Conservation (phyloP, 1,284 basidiomycete species). For the Trichosporon ovoides region DNA sequence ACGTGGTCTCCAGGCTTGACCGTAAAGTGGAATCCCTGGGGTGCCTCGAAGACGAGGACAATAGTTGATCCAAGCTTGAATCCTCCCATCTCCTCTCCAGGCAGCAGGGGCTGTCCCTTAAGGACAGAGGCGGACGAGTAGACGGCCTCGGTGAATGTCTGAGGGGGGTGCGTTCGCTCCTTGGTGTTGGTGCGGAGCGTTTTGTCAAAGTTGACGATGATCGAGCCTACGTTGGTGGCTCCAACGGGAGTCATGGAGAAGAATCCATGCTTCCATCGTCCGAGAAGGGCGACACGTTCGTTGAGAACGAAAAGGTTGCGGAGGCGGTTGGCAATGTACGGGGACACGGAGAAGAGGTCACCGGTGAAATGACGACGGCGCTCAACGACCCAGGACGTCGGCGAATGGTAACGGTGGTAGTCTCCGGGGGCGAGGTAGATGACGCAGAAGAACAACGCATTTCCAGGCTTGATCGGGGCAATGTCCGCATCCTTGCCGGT, state of each 20-base stretch:
- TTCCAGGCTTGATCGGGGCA: slow-evolving; percentile 53
- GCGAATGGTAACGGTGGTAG: slow-evolving; percentile 96
- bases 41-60: slow-evolving; percentile 95
- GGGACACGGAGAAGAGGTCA: slow-evolving; percentile 94
- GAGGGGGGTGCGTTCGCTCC: slow-evolving; percentile 64
- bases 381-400: slow-evolving; percentile 95
- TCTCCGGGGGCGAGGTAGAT: slow-evolving; percentile 98
- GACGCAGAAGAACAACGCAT: slow-evolving; percentile 85
- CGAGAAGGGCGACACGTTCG: slow-evolving; percentile 93
- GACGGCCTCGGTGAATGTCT: slow-evolving; percentile 87
- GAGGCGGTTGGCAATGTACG: slow-evolving; percentile 87
- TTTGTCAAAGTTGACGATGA: slow-evolving; percentile 94
- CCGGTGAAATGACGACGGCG: slow-evolving; percentile 90
- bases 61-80: slow-evolving; percentile 94
- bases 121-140: slow-evolving; percentile 79
- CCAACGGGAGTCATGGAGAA: slow-evolving; percentile 97
- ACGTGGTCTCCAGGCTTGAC: slow-evolving; percentile 80
- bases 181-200: slow-evolving; percentile 77
- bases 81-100: slow-evolving; percentile 95
- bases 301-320: slow-evolving; percentile 95
- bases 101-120: slow-evolving; percentile 77
- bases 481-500: slow-evolving; percentile 50
- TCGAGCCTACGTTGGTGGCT: slow-evolving; percentile 95
- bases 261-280: slow-evolving; percentile 91
- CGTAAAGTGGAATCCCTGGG: slow-evolving; percentile 71